phyloP scores from a whole-genome alignment of 306 rosid species.

The Prunus campanulata region DNA sequence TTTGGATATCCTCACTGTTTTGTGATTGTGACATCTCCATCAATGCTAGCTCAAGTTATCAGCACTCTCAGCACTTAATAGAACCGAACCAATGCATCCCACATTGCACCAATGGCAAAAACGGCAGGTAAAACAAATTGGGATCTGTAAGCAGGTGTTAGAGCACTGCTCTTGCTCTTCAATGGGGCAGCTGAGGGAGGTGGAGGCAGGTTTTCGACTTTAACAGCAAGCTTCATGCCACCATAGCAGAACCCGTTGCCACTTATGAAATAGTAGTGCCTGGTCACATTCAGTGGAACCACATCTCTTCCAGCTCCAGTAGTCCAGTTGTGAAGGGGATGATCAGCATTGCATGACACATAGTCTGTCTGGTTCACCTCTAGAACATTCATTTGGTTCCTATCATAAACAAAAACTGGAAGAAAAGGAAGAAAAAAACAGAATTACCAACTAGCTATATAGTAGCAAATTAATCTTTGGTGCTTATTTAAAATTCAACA shows the following conservation, averaged over 20 bases:
- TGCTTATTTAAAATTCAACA: not conserved
- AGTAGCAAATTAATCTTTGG: not conserved
- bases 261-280: slow-evolving; percentile 69
- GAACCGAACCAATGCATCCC: slow-evolving; percentile 55
- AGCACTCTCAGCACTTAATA: slow-evolving; percentile 25
- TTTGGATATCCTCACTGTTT: slow-evolving; percentile 9
- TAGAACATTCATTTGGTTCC: slow-evolving; percentile 76
- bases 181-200: slow-evolving; percentile 52
- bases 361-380: slow-evolving; percentile 92
- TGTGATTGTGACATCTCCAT: slow-evolving; percentile 1
- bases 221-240: slow-evolving; percentile 79
- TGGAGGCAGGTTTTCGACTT: slow-evolving; percentile 69
- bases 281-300: slow-evolving; percentile 74
- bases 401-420: slow-evolving; percentile 81
- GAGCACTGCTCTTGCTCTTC: slow-evolving; percentile 27
- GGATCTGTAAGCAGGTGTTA: slow-evolving; percentile 23
- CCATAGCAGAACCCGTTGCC: slow-evolving; percentile 86
- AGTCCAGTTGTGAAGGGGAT: slow-evolving; percentile 73
- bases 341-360: slow-evolving; percentile 64
- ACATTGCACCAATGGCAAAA: slow-evolving; percentile 56
- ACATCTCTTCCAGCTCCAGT: slow-evolving; percentile 97
- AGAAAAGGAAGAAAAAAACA: not conserved
- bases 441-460: slow-evolving; percentile 1
- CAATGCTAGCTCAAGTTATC: not conserved
- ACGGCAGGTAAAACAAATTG: slow-evolving; percentile 49